Conservation (phyloP, 495 filamentous ascomycete species). For the Aspergillus nanangensis region DNA sequence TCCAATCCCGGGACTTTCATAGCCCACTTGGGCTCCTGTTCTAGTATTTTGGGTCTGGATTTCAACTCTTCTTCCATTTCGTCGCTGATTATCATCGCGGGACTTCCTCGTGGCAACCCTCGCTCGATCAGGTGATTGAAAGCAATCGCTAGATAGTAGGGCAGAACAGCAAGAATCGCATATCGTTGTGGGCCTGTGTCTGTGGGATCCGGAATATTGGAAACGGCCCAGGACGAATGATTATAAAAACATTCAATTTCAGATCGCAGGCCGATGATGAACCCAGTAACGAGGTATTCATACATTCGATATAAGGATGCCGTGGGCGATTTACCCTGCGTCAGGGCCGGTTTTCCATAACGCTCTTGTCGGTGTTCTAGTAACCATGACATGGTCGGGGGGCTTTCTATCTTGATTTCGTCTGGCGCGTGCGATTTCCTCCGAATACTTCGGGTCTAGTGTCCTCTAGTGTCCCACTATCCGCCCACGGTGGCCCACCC, state of each 20-base stretch:
- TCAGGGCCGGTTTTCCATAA: neutral
- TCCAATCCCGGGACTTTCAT: conserved; percentile 10
- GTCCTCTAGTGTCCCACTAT: no score
- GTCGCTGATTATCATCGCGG: conserved; percentile 10
- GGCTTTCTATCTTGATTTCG: neutral
- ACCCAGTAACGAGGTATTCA: conserved; percentile 13
- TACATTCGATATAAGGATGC: conserved; percentile 19
- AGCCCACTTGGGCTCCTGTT: conserved; percentile 14
- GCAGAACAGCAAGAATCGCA: conserved; percentile 17
- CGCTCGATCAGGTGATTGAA: conserved; percentile 20
- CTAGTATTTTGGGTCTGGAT: conserved; percentile 5
- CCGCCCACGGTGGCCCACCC: no score
- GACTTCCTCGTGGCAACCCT: conserved; percentile 15
- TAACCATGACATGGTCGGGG: neutral
- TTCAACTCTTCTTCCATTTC: conserved; percentile 10
- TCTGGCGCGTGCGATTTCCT: neutral
- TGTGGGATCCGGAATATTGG: conserved; percentile 19
- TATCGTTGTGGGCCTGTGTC: conserved; percentile 22
- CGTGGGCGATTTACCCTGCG: neutral
- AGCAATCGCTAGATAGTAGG: conserved; percentile 14
- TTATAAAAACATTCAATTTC: conserved; percentile 22
- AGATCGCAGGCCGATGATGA: conserved; percentile 14
- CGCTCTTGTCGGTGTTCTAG: neutral
- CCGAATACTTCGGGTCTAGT: no score
- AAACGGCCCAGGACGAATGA: conserved; percentile 13